phyloP scores from a whole-genome alignment of 257 asterid species.

The Leptodermis oblonga region DNA sequence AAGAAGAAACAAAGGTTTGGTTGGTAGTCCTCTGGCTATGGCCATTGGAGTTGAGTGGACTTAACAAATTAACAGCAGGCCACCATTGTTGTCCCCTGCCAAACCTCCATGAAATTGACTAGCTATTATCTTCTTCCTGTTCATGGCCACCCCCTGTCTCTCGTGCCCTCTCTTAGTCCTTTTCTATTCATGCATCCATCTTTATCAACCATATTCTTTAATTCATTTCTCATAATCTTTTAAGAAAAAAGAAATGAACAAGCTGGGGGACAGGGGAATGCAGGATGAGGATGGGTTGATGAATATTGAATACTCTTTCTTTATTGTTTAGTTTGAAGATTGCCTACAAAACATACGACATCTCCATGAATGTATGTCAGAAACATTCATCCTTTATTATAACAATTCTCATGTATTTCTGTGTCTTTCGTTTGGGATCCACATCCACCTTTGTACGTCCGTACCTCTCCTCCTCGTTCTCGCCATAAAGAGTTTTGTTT shows the following conservation, averaged over 20 bases:
- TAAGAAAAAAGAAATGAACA: neutral
- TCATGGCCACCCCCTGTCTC: constrained; percentile 40
- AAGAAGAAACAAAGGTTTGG: constrained; percentile 11
- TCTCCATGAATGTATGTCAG: constrained; percentile 15
- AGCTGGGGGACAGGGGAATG: constrained; percentile 22
- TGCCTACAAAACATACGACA: constrained; percentile 38
- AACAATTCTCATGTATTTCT: too few species aligned
- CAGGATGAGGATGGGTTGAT: constrained; percentile 26
- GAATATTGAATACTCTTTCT: neutral
- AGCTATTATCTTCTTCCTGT: constrained; percentile 38
- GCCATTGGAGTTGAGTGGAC: constrained; percentile 25
- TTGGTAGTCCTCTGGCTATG: constrained; percentile 24
- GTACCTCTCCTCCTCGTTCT: too few species aligned
- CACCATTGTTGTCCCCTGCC: constrained; percentile 44
- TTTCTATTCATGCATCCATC: neutral
- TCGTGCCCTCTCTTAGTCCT: neutral
- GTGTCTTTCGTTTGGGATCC: too few species aligned
- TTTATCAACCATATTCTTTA: neutral
- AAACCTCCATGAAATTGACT: constrained; percentile 51
- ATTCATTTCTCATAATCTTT: too few species aligned
- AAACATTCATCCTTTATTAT: neutral
- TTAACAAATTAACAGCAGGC: constrained; percentile 28
- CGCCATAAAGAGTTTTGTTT: too few species aligned
- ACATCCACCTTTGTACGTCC: neutral
- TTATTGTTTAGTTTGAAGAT: constrained; percentile 14